Percentiles rank a stretch among this genome's conserved stretches.
Evolutionary conservation across 2,329 filamentous ascomycete species (phyloP).

Genomic region (Colletotrichum melonis): DNA sequence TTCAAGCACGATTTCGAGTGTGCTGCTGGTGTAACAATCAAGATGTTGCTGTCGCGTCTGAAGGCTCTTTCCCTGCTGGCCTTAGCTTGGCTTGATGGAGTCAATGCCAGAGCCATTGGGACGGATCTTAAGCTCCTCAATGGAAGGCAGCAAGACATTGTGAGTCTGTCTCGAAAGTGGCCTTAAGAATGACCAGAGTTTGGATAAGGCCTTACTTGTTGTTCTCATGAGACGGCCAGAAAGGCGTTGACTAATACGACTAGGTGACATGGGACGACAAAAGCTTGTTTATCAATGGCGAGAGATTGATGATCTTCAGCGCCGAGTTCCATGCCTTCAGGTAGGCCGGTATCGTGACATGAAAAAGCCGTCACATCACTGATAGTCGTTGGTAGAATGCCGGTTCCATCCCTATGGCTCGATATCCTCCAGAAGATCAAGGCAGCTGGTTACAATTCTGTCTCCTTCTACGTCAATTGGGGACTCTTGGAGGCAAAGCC

Average conservation of each 20-base stretch:
- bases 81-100: conserved; percentile 19
- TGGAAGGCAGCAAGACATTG: conserved; percentile 31
- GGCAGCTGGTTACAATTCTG: conserved; percentile 76
- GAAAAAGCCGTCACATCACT: too few relatives aligned
- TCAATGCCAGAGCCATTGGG: conserved; percentile 5
- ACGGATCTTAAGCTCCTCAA: conserved; percentile 25
- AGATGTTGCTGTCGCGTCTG: conserved; percentile 28
- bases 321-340: conserved; percentile 75
- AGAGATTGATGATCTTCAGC: conserved; percentile 73
- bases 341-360: too few relatives aligned
- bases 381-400: conserved; percentile 37
- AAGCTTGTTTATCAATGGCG: conserved; percentile 73
- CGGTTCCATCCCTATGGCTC: conserved; percentile 57
- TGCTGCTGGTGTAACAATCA: background rate
- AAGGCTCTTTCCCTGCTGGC: conserved; percentile 16
- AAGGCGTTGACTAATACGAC: background rate
- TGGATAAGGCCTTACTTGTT: background rate
- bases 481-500: conserved; percentile 76
- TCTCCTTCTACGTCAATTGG: conserved; percentile 81
- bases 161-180: background rate
- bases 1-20: background rate
- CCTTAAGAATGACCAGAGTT: accelerated
- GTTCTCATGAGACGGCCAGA: accelerated
- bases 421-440: conserved; percentile 82
- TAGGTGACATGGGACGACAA: conserved; percentile 74